phyloP scores from a whole-genome alignment of 495 filamentous ascomycete species.

The Cudoniella acicularis region DNA sequence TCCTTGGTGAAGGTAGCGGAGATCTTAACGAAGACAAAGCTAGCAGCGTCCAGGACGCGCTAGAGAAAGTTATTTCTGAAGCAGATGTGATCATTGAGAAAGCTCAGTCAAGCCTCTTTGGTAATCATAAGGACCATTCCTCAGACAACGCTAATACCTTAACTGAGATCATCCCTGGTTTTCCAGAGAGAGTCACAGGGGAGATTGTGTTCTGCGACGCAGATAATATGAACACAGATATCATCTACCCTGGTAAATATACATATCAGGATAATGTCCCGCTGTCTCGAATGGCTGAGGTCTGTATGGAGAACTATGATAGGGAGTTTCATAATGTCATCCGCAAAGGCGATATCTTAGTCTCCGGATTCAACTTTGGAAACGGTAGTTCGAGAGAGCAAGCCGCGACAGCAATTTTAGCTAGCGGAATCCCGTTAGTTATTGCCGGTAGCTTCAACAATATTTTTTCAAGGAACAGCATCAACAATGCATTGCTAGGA shows the following conservation, averaged over 20 bases:
- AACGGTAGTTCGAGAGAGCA: conserved; percentile 81
- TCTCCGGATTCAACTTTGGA: conserved; percentile 88
- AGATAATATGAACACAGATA: conserved; percentile 74
- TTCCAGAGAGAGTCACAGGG: conserved; percentile 60
- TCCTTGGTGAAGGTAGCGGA: conserved; percentile 68
- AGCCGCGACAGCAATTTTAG: conserved; percentile 84
- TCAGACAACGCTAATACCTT: conserved; percentile 28
- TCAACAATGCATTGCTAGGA: conserved; percentile 89
- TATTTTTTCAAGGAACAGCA: conserved; percentile 83
- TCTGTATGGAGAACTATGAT: conserved; percentile 95
- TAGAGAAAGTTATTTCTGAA: conserved; percentile 65
- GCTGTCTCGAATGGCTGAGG: conserved; percentile 72
- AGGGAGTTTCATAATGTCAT: conserved; percentile 56
- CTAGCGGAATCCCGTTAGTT: conserved; percentile 79
- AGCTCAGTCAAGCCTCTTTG: conserved; percentile 36
- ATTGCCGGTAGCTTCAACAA: conserved; percentile 84
- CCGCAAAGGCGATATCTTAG: conserved; percentile 72
- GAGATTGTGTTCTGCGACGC: conserved; percentile 69
- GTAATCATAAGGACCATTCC: conserved; percentile 13
- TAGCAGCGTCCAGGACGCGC: conserved; percentile 58
- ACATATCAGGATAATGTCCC: conserved; percentile 87
- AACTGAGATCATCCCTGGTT: conserved; percentile 65
- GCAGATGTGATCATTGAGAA: conserved; percentile 59
- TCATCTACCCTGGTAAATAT: conserved; percentile 88
- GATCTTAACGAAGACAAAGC: conserved; percentile 55